A percentile compares a stretch with the other conserved stretches of the same genome.
Conservation (phyloP, 2,329 filamentous ascomycete species). For the Xylaria sp. region DNA sequence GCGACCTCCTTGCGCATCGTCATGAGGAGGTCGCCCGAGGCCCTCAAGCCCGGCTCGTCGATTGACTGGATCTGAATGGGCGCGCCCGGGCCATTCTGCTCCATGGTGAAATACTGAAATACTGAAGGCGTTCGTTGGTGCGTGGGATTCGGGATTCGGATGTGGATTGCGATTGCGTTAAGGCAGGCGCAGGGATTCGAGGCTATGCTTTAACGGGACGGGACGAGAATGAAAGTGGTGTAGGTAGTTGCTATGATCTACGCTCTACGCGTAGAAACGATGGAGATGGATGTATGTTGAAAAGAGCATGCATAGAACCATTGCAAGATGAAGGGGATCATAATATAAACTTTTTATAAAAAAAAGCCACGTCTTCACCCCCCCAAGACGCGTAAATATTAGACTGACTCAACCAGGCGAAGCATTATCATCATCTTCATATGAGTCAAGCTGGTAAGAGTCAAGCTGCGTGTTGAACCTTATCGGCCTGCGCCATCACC, state of each 20-base stretch:
- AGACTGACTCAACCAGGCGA: too few relatives aligned
- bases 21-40: conserved; percentile 67
- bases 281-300: conserved; percentile 3
- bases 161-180: not conserved
- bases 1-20: conserved; percentile 79
- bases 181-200: not conserved
- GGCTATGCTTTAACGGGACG: not conserved
- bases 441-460: too few relatives aligned
- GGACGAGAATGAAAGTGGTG: too few relatives aligned
- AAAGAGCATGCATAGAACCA: conserved; percentile 14
- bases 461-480: not conserved
- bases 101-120: conserved; percentile 26
- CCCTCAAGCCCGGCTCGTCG: conserved; percentile 71
- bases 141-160: too few relatives aligned
- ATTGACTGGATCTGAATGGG: conserved; percentile 59
- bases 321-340: conserved; percentile 6
- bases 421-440: too few relatives aligned
- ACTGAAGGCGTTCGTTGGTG: not conserved
- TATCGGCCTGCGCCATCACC: not conserved
- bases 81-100: conserved; percentile 16
- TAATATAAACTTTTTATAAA: not conserved
- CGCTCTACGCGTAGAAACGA: too few relatives aligned
- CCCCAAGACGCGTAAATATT: not conserved
- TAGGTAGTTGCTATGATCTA: too few relatives aligned
- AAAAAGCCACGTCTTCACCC: conserved; percentile 1